Conservation (phyloP, 2,329 filamentous ascomycete species). For the Coniochaeta sp. region DNA sequence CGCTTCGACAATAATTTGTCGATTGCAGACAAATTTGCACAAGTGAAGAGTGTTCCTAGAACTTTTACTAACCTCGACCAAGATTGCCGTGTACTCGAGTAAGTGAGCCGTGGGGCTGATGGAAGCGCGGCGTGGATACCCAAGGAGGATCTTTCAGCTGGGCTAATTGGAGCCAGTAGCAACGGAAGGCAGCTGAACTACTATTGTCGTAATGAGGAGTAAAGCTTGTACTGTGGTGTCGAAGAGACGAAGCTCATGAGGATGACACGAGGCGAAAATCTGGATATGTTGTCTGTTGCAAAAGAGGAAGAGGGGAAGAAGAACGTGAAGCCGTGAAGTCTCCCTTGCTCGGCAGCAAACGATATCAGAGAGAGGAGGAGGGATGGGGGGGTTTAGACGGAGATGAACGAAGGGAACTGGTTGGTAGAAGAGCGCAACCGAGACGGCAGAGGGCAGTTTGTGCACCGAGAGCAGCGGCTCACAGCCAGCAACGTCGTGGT, state of each 20-base stretch:
- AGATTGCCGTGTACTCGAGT: neutral
- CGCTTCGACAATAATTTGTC: neutral
- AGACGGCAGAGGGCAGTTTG: conserved; percentile 1
- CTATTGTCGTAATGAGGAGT: neutral
- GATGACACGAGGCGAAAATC: neutral
- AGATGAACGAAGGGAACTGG: neutral
- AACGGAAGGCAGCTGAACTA: neutral
- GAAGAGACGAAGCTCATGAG: neutral
- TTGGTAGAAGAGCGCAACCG: neutral
- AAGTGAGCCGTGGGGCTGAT: conserved; percentile 1
- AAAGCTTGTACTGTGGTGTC: neutral
- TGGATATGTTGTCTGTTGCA: neutral
- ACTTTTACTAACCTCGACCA: neutral
- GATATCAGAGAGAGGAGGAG: neutral
- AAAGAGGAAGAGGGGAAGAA: conserved; percentile 1
- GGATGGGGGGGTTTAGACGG: neutral
- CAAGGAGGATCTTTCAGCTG: neutral
- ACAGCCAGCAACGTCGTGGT: neutral
- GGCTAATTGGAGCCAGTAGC: neutral
- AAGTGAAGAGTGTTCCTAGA: neutral
- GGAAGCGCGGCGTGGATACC: neutral
- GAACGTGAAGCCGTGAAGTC: neutral
- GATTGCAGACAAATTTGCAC: neutral
- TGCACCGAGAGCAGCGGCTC: neutral
- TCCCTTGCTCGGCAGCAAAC: neutral